Evolutionary conservation across 371 early-diverging fungal genomes (phyloP), one percentile per base, ranked within the genome.

Genomic region (Mortierella sp.): DNA sequence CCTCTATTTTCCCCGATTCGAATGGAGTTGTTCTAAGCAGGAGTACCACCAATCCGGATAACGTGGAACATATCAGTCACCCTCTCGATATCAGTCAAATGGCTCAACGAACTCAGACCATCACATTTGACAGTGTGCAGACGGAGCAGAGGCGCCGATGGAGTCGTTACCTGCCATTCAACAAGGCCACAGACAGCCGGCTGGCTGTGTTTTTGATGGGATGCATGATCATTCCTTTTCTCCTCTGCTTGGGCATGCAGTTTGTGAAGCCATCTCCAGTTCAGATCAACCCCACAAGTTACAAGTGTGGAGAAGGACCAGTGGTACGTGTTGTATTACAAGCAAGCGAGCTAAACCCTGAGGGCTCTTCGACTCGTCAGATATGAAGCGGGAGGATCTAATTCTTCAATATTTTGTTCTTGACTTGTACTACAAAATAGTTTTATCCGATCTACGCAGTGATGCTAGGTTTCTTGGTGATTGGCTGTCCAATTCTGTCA

Each of bases 251-350:
- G 54, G 74, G 67, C 5, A 67, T 67, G 68, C 74, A 73, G 57
- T 67, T 73, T 48, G 60, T 73, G 24, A 73, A 67, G 34, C 63
- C 74, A 7, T 73, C 74, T 7, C 74, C 67, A n/a, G 74, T 73
- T 5, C 74, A 73, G 55, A 63, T 73, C 28, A 41, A 63, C 39
- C 74, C 74, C 19, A 53, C 34, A 24, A 67, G 60, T 46, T 73
- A 73, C 48, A 56, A 57, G 19, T 73, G 74, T 25, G 63, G 63
- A 13, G 74, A 73, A 43, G 74, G 74, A 14, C 55, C 62, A 31
- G 74, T 73, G 60, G 74, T 73, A 73, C 24, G 60, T 49, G 10
- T 43, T 43, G 19, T 43, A 43, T 43, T 5, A 19, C n/a, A 16
- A 43, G 16, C 14, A 5, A 43, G 44, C 14, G 44, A 43, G 5